Percentiles rank a stretch among this genome's conserved stretches.
phyloP scores from a whole-genome alignment of 2,329 filamentous ascomycete species.

The Phoma herbarum region DNA sequence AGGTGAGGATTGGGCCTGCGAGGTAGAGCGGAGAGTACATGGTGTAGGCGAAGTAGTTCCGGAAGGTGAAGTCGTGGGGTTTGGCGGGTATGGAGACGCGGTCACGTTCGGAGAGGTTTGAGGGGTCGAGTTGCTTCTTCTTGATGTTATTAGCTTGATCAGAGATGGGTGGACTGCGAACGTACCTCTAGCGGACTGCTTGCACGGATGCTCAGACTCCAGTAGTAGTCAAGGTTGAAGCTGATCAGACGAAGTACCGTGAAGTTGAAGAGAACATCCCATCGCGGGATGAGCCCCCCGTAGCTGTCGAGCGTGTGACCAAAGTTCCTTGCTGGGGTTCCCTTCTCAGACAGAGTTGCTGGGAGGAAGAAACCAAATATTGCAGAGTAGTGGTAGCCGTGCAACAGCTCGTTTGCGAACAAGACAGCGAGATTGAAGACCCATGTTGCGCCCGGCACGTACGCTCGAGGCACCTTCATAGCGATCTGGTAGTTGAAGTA shows the following conservation, averaged over 20 bases:
- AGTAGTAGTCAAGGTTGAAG: slow-evolving; percentile 97
- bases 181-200: slow-evolving; percentile 81
- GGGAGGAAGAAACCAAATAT: slow-evolving; percentile 65
- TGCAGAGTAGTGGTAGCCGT: slow-evolving; percentile 76
- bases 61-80: slow-evolving; percentile 75
- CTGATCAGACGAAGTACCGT: slow-evolving; percentile 92
- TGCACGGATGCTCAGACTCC: slow-evolving; percentile 75
- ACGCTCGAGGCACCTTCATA: slow-evolving; percentile 72
- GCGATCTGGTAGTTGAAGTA: slow-evolving; percentile 83
- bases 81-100: slow-evolving; percentile 80
- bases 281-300: slow-evolving; percentile 84
- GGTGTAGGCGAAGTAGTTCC: slow-evolving; percentile 87
- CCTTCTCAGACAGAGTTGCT: slow-evolving; percentile 53
- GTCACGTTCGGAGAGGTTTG: slow-evolving; percentile 87
- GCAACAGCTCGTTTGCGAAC: slow-evolving; percentile 86
- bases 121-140: slow-evolving; percentile 96
- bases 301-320: slow-evolving; percentile 79
- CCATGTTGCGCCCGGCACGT: slow-evolving; percentile 83
- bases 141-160: slow-evolving; percentile 72
- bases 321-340: slow-evolving; percentile 62
- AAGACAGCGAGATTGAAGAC: slow-evolving; percentile 84
- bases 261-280: slow-evolving; percentile 98
- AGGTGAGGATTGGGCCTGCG: slow-evolving; percentile 91
- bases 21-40: slow-evolving; percentile 95
- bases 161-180: slow-evolving; percentile 14